phyloP scores from a whole-genome alignment of 1,284 basidiomycete genomes.

The Porodaedalea pini region DNA sequence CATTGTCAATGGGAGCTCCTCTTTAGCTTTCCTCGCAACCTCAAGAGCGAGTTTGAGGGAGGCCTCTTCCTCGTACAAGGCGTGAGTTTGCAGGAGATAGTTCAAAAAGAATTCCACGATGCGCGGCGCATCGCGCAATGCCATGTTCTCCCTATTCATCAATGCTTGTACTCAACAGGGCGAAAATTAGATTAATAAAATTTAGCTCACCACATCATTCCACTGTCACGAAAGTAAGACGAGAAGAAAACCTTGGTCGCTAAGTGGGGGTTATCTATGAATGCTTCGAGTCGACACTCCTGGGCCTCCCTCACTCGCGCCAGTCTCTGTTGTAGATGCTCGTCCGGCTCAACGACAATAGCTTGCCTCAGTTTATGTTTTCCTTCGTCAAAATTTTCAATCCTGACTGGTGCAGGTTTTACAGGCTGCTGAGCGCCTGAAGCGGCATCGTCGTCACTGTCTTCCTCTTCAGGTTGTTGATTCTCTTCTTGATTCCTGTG shows the following conservation, averaged over 20 bases:
- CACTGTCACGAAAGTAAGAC: constrained; percentile 57
- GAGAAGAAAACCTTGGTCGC: constrained; percentile 59
- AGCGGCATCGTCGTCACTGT: constrained; percentile 34
- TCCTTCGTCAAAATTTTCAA: constrained; percentile 21
- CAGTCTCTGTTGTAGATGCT: constrained; percentile 1
- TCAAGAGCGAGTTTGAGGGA: constrained; percentile 46
- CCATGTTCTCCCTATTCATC: constrained; percentile 23
- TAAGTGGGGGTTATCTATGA: constrained; percentile 55
- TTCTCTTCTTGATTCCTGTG: not conserved
- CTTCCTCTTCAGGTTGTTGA: constrained; percentile 24
- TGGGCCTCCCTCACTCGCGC: constrained; percentile 37
- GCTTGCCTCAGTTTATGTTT: constrained; percentile 16
- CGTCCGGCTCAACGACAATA: constrained; percentile 4
- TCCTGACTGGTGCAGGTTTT: constrained; percentile 2
- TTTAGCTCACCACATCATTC: constrained; percentile 55
- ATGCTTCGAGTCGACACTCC: constrained; percentile 40
- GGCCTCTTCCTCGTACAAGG: constrained; percentile 46
- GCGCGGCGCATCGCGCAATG: constrained; percentile 44
- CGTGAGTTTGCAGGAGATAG: constrained; percentile 56
- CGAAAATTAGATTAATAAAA: constrained; percentile 25
- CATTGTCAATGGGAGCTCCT: constrained; percentile 56
- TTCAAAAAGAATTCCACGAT: constrained; percentile 59
- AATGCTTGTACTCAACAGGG: constrained; percentile 25
- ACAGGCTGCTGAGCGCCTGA: constrained; percentile 22
- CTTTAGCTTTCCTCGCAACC: constrained; percentile 45